Evolutionary conservation across 768 basidiomycete species (phyloP), one percentile per base, ranked within the genome.

Genomic region (Pulveroboletus sp.): DNA sequence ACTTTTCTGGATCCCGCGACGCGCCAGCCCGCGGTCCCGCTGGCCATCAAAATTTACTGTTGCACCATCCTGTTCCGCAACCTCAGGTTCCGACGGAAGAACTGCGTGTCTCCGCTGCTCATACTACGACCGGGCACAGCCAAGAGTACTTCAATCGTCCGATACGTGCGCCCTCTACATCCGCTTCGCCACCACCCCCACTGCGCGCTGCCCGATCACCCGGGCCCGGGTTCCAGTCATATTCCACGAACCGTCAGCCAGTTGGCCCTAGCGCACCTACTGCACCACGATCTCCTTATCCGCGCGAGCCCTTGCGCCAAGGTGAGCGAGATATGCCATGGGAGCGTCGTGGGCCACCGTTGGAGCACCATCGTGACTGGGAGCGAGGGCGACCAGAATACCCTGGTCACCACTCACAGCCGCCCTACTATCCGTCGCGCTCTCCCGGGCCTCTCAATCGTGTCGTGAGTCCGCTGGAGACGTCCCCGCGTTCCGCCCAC

Each of bases 51-150:
- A 77, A 67, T 44, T 61, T 84, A 39, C 70, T 86, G 8, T 70
- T 89, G 1, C 88, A 89, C 44, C 86, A 86, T 52, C 82, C 83
- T 12, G 73, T 80, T 10, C 79, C 85, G 2, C 82, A 84, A 45
- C 78, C 79, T 45, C 76, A 78, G 54, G 72, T 72, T 11, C 75
- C 75, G 32, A 67, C 73, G 0, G 82, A 82, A 43, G 83, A 78
- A 14, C 66, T 76, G 26, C 74, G 78, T 38, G 74, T 72, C 54
- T 66, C 66, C 6, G 59, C 57, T 6, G 71, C 57, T 15, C 65
- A 75, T 21, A 60, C 56, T 10, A 71, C 73, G 47, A 58, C 66
- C 6, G 77, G 76, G 41, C 78, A 82, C 31, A 38, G 18, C 41
- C 77, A 76, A 33, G 85, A 87, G 30, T 81, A 80, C 46, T 82